Percentiles rank a stretch among this genome's conserved stretches.
Evolutionary conservation across 345 rosid species (phyloP).

Genomic region (Cardamine chenopodiifolia): DNA sequence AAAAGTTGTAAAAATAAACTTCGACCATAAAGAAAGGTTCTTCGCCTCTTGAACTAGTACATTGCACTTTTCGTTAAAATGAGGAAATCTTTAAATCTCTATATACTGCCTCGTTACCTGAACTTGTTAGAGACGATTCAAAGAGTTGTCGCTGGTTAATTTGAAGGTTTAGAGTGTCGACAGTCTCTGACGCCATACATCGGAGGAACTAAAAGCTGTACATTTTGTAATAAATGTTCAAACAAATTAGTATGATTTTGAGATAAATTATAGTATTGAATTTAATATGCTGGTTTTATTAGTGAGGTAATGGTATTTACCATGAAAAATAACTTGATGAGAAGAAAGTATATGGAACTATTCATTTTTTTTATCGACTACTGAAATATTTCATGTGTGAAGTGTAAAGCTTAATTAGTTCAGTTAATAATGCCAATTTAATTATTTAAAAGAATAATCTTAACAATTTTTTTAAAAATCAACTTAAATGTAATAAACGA

Average conservation of each 20-base stretch:
- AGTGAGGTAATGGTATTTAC: background rate
- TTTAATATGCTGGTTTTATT: background rate
- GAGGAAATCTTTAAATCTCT: background rate
- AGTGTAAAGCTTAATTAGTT: background rate
- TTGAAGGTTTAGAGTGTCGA: background rate
- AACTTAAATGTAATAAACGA: background rate
- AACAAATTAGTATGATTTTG: background rate
- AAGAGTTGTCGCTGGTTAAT: background rate
- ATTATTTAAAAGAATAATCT: background rate
- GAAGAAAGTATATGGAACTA: background rate
- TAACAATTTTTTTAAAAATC: fast-evolving
- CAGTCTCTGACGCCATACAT: background rate
- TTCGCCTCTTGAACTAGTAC: background rate
- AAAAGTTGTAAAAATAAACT: background rate
- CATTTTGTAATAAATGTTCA: too few relatives aligned
- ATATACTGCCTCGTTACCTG: background rate
- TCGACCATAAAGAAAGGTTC: background rate
- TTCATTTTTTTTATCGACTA: background rate
- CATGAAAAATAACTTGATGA: background rate
- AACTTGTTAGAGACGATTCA: background rate
- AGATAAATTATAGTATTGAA: background rate
- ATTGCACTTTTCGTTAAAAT: background rate
- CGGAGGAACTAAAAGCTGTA: background rate
- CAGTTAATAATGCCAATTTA: background rate
- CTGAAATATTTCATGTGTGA: background rate